These are phyloP conservation scores for Ajuga reptans DNA, from an alignment of 305 asterid species.

Conservation along the genomic window DNA sequence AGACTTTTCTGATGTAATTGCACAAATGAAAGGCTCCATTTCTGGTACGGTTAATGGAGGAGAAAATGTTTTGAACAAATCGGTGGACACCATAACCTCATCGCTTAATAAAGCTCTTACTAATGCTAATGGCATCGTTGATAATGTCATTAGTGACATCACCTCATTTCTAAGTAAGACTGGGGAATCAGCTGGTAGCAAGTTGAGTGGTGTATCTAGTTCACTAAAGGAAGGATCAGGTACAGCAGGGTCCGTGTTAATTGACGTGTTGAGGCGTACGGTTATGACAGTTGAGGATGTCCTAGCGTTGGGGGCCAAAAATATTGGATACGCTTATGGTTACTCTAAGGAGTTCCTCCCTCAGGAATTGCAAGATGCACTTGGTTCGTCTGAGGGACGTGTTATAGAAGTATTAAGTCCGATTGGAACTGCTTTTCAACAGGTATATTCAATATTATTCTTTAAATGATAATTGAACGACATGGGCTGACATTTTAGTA, in stretches of 20 bases:
- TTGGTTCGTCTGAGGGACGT: constrained; percentile 47
- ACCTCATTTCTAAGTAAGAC: constrained; percentile 38
- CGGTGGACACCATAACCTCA: constrained; percentile 42
- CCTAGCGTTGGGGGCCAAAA: constrained; percentile 41
- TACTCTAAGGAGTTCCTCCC: constrained; percentile 69
- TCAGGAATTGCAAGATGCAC: constrained; percentile 42
- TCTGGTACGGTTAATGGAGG: constrained; percentile 39
- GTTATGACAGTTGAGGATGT: constrained; percentile 51
- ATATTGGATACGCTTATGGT: constrained; percentile 54
- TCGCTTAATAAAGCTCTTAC: constrained; percentile 36
- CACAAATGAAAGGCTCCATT: constrained; percentile 28
- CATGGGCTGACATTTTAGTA: too few species aligned
- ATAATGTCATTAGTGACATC: constrained; percentile 35
- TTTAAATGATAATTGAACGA: too few species aligned
- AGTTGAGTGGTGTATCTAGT: constrained; percentile 45
- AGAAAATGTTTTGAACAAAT: constrained; percentile 38
- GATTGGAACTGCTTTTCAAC: constrained; percentile 51
- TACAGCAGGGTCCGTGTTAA: constrained; percentile 41
- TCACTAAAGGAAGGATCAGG: constrained; percentile 59
- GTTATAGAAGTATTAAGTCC: constrained; percentile 39
- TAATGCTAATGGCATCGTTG: constrained; percentile 41
- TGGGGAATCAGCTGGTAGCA: constrained; percentile 52
- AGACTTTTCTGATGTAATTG: constrained; percentile 27
- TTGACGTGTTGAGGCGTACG: constrained; percentile 47
- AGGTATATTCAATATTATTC: constrained; percentile 34